These are phyloP conservation scores for Salmacisia buchloeana DNA, from an alignment of 1,284 basidiomycete genomes.

Conservation along the genomic window DNA sequence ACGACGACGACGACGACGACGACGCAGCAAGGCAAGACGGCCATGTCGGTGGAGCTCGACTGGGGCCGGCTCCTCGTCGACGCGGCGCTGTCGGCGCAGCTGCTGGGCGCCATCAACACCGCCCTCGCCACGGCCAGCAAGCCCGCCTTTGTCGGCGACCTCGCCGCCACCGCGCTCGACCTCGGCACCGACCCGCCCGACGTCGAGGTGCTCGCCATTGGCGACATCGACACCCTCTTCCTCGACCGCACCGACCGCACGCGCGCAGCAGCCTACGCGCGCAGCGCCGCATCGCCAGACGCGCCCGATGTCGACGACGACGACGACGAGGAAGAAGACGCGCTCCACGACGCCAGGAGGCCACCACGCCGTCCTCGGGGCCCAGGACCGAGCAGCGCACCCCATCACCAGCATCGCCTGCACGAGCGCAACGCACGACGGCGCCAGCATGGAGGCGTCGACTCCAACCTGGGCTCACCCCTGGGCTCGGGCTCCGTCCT, in stretches of 20 bases:
- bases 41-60: constrained; percentile 56
- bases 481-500: background rate
- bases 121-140: constrained; percentile 66
- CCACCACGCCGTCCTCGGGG: too few relatives aligned
- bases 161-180: constrained; percentile 75
- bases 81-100: constrained; percentile 63
- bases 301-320: background rate
- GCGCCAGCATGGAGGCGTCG: background rate
- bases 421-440: too few relatives aligned
- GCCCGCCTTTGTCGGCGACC: constrained; percentile 88
- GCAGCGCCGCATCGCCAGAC: background rate
- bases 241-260: constrained; percentile 5
- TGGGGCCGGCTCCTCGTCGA: constrained; percentile 57
- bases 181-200: constrained; percentile 80
- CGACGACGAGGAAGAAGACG: background rate
- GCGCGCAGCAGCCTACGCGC: constrained; percentile 6
- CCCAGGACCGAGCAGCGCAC: too few relatives aligned
- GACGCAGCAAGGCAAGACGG: too few relatives aligned
- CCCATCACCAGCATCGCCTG: too few relatives aligned
- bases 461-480: background rate
- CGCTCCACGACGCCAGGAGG: too few relatives aligned
- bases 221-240: constrained; percentile 91
- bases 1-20: background rate
- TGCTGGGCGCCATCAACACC: constrained; percentile 73
- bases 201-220: constrained; percentile 80